phyloP scores from a whole-genome alignment of 306 rosid genomes.

The Vigna angularis region DNA sequence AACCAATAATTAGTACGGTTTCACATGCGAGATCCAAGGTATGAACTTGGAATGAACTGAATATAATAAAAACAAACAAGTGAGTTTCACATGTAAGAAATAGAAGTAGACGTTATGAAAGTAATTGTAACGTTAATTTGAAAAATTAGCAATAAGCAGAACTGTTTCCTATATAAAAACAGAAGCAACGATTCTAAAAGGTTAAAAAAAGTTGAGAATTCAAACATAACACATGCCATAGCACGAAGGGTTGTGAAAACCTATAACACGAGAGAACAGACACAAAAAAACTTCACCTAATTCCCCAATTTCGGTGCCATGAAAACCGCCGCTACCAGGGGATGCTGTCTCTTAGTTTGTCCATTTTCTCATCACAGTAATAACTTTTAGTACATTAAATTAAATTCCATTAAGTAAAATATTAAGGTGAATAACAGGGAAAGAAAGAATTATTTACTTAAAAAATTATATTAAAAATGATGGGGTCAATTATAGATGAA shows the following conservation, averaged over 20 bases:
- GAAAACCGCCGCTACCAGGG: slow-evolving; percentile 50
- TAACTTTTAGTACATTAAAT: too few species aligned
- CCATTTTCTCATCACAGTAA: slow-evolving; percentile 14
- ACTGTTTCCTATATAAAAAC: too few species aligned
- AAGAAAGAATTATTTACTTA: too few species aligned
- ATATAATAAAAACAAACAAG: slow-evolving; percentile 9
- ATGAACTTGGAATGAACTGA: not conserved
- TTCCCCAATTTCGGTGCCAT: slow-evolving; percentile 49
- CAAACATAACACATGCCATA: slow-evolving; percentile 33
- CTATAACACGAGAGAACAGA: too few species aligned
- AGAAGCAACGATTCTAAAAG: too few species aligned
- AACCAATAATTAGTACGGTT: not conserved
- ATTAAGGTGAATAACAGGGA: too few species aligned
- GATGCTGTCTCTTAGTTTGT: slow-evolving; percentile 45
- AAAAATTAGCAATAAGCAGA: not conserved
- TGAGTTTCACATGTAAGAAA: slow-evolving; percentile 15
- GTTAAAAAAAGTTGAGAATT: not conserved
- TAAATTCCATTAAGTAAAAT: too few species aligned
- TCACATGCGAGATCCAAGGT: not conserved
- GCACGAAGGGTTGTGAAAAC: not conserved
- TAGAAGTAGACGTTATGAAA: slow-evolving; percentile 18
- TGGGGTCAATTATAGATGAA: too few species aligned
- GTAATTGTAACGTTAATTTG: not conserved
- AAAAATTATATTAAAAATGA: too few species aligned
- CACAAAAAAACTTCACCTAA: not conserved